These are phyloP conservation scores for Coemansia sp. DNA, from an alignment of 192 early-diverging fungal species.

Conservation along the genomic window DNA sequence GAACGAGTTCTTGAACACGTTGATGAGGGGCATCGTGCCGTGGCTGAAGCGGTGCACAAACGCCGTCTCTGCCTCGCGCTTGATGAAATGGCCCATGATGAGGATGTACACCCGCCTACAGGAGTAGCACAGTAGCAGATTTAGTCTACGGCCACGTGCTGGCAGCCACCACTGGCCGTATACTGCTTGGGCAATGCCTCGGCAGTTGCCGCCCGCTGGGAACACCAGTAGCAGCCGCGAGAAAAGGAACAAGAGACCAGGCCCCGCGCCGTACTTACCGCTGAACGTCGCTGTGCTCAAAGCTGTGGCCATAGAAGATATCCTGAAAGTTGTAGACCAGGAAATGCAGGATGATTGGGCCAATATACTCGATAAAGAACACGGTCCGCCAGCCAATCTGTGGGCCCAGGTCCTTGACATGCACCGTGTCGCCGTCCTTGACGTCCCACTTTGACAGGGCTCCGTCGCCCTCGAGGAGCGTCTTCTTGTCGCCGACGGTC, in stretches of 20 bases:
- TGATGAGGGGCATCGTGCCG: slow-evolving; percentile 92
- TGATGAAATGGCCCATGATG: slow-evolving; percentile 80
- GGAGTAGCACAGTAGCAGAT: not conserved
- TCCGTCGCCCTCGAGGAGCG: slow-evolving; percentile 50
- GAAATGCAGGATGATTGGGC: slow-evolving; percentile 81
- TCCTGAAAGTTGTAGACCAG: slow-evolving; percentile 72
- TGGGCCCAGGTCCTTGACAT: slow-evolving; percentile 72
- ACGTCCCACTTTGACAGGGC: slow-evolving; percentile 58
- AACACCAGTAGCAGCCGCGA: no score
- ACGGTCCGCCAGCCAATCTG: slow-evolving; percentile 94
- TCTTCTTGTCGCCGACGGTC: slow-evolving; percentile 60
- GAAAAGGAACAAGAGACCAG: no score
- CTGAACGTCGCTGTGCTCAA: slow-evolving; percentile 73
- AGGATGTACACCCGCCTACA: slow-evolving; percentile 61
- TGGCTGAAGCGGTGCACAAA: slow-evolving; percentile 92
- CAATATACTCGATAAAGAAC: slow-evolving; percentile 89
- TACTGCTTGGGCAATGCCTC: no score
- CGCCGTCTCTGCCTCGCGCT: slow-evolving; percentile 88
- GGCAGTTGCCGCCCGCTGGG: no score
- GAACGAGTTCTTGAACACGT: slow-evolving; percentile 90
- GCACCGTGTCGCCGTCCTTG: slow-evolving; percentile 56
- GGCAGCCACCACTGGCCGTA: no score
- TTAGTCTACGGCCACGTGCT: no score
- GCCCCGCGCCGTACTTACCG: slow-evolving; percentile 45
- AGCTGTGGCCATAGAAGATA: slow-evolving; percentile 59